phyloP scores from a whole-genome alignment of 257 asterid species.

The Primulina eburnea region DNA sequence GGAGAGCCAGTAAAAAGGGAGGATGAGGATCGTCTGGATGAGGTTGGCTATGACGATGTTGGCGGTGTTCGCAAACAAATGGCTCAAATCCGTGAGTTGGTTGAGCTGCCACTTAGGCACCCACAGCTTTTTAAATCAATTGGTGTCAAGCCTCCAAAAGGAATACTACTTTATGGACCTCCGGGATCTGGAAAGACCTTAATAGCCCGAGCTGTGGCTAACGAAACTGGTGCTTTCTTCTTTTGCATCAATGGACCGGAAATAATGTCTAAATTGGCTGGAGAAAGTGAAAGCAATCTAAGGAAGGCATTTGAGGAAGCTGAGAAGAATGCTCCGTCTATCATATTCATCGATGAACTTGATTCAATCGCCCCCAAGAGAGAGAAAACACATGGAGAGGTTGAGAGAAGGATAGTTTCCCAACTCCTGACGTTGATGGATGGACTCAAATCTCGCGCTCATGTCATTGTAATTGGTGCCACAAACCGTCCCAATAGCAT shows the following conservation, averaged over 20 bases:
- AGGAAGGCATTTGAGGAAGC: constrained; percentile 65
- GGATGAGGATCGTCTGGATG: constrained; percentile 55
- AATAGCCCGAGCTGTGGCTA: constrained; percentile 58
- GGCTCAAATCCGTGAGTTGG: constrained; percentile 64
- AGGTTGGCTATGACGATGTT: constrained; percentile 59
- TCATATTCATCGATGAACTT: constrained; percentile 49
- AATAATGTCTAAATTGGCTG: constrained; percentile 56
- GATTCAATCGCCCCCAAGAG: constrained; percentile 66
- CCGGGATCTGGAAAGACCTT: constrained; percentile 60
- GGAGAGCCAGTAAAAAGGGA: constrained; percentile 58
- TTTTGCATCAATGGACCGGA: constrained; percentile 57
- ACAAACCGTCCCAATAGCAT: constrained; percentile 60
- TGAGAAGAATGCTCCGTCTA: constrained; percentile 55
- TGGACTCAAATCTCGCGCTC: constrained; percentile 57
- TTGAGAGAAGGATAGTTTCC: constrained; percentile 58
- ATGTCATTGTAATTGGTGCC: constrained; percentile 56
- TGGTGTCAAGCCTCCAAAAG: constrained; percentile 62
- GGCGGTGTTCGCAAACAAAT: constrained; percentile 63
- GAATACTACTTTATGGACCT: constrained; percentile 55
- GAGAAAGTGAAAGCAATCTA: constrained; percentile 59
- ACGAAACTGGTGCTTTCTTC: constrained; percentile 64
- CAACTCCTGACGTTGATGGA: constrained; percentile 60
- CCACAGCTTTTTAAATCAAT: constrained; percentile 59
- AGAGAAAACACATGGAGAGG: constrained; percentile 60
- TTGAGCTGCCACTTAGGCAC: constrained; percentile 57